phyloP scores from a whole-genome alignment of 179 eudicot genomes.

The Actinidia polygama region DNA sequence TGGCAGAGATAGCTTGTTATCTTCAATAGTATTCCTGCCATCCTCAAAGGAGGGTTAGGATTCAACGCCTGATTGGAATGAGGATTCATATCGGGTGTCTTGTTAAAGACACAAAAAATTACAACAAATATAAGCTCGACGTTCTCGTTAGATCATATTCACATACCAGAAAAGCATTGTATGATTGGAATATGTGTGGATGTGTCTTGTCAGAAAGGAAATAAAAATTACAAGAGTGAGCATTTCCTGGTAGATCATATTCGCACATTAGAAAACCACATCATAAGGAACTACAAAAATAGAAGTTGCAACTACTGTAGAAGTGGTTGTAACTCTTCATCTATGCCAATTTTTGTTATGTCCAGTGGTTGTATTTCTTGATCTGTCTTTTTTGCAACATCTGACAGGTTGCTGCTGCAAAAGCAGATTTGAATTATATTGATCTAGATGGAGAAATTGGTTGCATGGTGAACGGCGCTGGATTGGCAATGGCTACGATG shows the following conservation, averaged over 20 bases:
- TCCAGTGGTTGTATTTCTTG: not conserved
- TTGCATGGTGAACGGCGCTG: constrained; percentile 99
- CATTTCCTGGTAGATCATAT: not conserved
- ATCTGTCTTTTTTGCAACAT: constrained; percentile 8
- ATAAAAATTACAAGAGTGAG: not conserved
- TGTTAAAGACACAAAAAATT: not conserved
- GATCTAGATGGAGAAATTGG: constrained; percentile 99
- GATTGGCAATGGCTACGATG: constrained; percentile 99
- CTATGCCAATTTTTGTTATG: not conserved
- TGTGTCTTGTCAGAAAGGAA: not conserved
- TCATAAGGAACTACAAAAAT: not conserved
- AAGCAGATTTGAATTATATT: constrained; percentile 95
- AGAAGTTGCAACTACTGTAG: not conserved
- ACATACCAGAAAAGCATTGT: not conserved
- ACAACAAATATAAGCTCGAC: not conserved
- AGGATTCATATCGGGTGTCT: constrained; percentile 2
- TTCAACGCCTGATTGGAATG: not conserved
- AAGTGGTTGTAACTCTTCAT: not conserved
- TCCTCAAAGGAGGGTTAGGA: not conserved
- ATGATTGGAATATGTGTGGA: too few relatives aligned
- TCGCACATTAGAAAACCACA: not conserved
- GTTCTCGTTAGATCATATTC: not conserved
- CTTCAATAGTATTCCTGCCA: not conserved
- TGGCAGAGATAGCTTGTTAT: not conserved
- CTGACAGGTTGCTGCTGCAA: constrained; percentile 88